These are phyloP conservation scores for Grosmannia serpens DNA, from an alignment of 2,329 filamentous ascomycete species.

Conservation along the genomic window DNA sequence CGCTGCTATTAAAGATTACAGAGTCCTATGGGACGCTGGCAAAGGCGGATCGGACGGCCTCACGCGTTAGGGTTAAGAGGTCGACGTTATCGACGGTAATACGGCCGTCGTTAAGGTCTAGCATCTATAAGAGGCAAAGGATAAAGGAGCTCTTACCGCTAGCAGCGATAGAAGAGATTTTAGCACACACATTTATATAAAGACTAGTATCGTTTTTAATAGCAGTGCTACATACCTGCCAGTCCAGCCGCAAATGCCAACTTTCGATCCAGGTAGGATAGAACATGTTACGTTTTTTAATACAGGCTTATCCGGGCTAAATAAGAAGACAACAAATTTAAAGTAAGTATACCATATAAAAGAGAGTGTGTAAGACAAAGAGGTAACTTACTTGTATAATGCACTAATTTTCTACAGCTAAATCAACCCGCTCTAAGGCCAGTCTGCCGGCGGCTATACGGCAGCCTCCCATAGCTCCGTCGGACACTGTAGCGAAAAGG, in stretches of 20 bases:
- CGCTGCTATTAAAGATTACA: slow-evolving; percentile 33
- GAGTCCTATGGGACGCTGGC: slow-evolving; percentile 38
- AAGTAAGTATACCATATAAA: not conserved
- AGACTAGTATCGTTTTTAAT: not conserved
- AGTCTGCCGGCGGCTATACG: not conserved
- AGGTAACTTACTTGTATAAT: not conserved
- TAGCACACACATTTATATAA: not conserved
- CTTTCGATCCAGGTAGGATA: slow-evolving; percentile 18
- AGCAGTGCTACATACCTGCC: slow-evolving; percentile 9
- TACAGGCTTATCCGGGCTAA: not conserved
- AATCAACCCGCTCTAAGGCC: not conserved
- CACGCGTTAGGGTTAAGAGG: slow-evolving; percentile 13
- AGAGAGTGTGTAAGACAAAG: not conserved
- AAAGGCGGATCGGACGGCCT: slow-evolving; percentile 19
- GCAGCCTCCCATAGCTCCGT: not conserved
- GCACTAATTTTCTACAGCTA: not conserved
- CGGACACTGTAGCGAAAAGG: not conserved
- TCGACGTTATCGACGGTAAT: slow-evolving; percentile 34
- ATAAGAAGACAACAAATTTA: not conserved
- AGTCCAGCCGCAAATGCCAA: slow-evolving; percentile 23
- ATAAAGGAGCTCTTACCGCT: slow-evolving; percentile 18
- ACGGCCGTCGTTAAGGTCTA: slow-evolving; percentile 27
- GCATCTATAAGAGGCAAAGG: slow-evolving; percentile 34
- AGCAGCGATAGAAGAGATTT: not conserved
- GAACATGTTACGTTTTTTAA: slow-evolving; percentile 16